These are phyloP conservation scores for Marasmius oreades DNA, from an alignment of 1,284 basidiomycete genomes.

Conservation along the genomic window DNA sequence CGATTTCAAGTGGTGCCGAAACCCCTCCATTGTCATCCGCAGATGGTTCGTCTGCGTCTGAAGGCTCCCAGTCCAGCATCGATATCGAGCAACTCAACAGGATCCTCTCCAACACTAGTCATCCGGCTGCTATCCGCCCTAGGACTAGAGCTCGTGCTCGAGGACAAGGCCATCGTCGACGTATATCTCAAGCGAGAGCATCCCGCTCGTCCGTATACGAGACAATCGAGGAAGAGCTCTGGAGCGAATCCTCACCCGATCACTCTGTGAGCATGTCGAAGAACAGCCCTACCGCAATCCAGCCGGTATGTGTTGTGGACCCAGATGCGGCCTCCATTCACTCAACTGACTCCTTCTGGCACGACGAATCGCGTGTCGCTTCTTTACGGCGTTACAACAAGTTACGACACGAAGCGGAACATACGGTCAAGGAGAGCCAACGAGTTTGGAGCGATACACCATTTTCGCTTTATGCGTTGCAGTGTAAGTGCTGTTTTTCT, in stretches of 20 bases:
- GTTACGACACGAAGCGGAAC: constrained; percentile 64
- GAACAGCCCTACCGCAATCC: constrained; percentile 33
- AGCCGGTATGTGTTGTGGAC: constrained; percentile 54
- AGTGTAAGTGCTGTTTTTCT: constrained; percentile 49
- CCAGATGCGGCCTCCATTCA: constrained; percentile 49
- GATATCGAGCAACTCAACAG: constrained; percentile 60
- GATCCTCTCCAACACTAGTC: constrained; percentile 41
- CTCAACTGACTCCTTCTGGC: constrained; percentile 39
- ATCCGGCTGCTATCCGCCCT: constrained; percentile 16
- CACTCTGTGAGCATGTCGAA: constrained; percentile 26
- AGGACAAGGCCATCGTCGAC: constrained; percentile 65
- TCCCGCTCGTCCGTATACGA: constrained; percentile 72
- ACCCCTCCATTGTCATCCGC: constrained; percentile 68
- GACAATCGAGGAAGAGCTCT: constrained; percentile 71
- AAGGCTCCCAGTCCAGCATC: constrained; percentile 72
- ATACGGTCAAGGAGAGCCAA: constrained; percentile 64
- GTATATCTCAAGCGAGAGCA: constrained; percentile 57
- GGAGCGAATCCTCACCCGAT: constrained; percentile 25
- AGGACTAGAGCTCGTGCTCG: constrained; percentile 45
- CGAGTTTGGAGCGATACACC: constrained; percentile 67
- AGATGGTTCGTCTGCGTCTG: constrained; percentile 65
- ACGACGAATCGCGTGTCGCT: constrained; percentile 60
- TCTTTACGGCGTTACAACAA: constrained; percentile 65
- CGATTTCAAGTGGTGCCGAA: constrained; percentile 57
- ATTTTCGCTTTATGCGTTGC: constrained; percentile 65